Percentiles rank a stretch among this genome's conserved stretches.
Evolutionary conservation across 1,139 yeast species (phyloP).

Genomic region (Zhuliangozyma blackwelliae): DNA sequence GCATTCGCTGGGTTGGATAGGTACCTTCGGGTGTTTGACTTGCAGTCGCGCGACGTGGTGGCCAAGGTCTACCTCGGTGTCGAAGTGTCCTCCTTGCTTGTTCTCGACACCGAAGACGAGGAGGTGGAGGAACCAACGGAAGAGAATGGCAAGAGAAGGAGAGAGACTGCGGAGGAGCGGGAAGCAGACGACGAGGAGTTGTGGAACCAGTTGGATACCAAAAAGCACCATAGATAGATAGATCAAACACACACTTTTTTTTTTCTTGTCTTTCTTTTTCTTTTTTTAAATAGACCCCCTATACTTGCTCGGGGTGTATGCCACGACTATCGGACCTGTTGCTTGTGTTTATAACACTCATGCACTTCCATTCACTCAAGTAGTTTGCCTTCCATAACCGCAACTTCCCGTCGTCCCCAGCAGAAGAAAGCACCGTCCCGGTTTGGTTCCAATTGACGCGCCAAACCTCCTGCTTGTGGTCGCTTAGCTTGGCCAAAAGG

Average conservation of each 20-base stretch:
- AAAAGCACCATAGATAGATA: slow-evolving; percentile 11
- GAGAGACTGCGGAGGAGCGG: slow-evolving; percentile 20
- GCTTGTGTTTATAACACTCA: slow-evolving; percentile 81
- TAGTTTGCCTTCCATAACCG: slow-evolving; percentile 89
- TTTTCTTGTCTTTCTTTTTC: too few species aligned
- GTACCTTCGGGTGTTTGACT: slow-evolving; percentile 72
- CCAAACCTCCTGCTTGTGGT: slow-evolving; percentile 92
- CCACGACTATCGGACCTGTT: slow-evolving; percentile 22
- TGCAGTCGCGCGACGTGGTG: slow-evolving; percentile 50
- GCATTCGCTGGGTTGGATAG: slow-evolving; percentile 82
- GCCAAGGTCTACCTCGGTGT: slow-evolving; percentile 77
- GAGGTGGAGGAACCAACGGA: slow-evolving; percentile 15
- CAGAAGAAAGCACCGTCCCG: slow-evolving; percentile 86
- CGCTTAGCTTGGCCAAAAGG: slow-evolving; percentile 45
- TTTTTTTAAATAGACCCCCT: too few species aligned
- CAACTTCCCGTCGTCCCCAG: slow-evolving; percentile 94
- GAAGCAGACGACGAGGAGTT: slow-evolving; percentile 30
- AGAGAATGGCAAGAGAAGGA: slow-evolving; percentile 18
- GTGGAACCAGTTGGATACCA: slow-evolving; percentile 33
- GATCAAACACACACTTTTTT: too few species aligned
- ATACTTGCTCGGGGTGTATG: slow-evolving; percentile 15
- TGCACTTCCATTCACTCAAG: slow-evolving; percentile 83
- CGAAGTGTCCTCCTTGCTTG: slow-evolving; percentile 55
- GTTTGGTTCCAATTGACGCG: slow-evolving; percentile 91
- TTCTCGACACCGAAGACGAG: slow-evolving; percentile 48